Evolutionary conservation across 164 flowering plant genomes (phyloP), one percentile per base, ranked within the genome.

Genomic region (Kingdonia uniflora): DNA sequence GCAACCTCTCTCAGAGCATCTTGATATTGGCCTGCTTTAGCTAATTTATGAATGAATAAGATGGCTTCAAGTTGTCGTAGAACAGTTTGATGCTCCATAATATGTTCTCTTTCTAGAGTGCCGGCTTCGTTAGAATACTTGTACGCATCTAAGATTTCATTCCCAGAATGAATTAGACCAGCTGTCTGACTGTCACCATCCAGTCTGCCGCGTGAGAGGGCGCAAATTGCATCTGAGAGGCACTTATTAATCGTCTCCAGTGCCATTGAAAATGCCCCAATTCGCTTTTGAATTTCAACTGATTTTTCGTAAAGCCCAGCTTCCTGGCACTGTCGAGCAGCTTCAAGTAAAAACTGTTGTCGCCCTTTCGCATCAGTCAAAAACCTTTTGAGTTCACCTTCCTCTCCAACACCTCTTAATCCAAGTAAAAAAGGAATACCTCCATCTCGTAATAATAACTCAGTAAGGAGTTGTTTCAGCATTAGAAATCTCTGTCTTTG

Each of bases 171-270:
- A 63, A 86, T 73, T 25, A 91, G 79, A 54, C 89, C 85, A 55
- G 95, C 75, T 52, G 91, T 84, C 59, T 76, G 76, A 70, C 91
- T 88, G 51, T 92, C 95, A 56, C 97, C 97, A 70, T 92, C 99
- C 71, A 76, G 64, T 70, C 82, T 81, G 61, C 99, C 95, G 53
- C 86, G 95, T 56, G 81, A 67, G 13, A 88, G 70, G 10, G 96
- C 76, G 75, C 83, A 84, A 53, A 92, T 78, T 37, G 97, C 95
- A 65, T 88, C 96, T 19, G 95, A 82, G 13, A 92, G 80, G 68
- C 95, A 86, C 76, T 76, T 92, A 59, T 86, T 88, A 52, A 84
- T 76, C n/a, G 95, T 92, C 65, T 88, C 97, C 70, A 92, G 62
- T 2, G 99, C 95, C 70, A 76, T 70, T 19, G 95, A 80, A 64